Base-by-base conservation (phyloP, 768 basidiomycete species). In the Thelephora ganbajun region DNA sequence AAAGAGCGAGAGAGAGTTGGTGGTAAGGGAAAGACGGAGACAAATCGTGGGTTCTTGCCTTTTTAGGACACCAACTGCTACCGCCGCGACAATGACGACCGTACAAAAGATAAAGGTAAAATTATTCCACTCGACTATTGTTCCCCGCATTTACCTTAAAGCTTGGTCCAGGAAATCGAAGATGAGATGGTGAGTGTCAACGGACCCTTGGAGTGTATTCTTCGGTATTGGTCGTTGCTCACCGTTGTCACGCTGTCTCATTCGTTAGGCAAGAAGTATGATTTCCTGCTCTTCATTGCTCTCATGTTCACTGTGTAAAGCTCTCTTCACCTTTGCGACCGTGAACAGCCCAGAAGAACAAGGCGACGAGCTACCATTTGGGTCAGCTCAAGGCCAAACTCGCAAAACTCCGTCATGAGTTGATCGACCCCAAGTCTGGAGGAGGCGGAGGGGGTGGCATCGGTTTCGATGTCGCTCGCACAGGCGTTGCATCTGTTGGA, bases 331-430 rank as follows among this genome's bases (percentile, higher is more conserved):
- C 42, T 42, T 14, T 20, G 41, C 41, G 44, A 48, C 50, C 42
- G 45, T 46, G 43, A 55, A n/a, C 63, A 91, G 88, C 88, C 60
- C 88, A 91, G 73, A 91, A 91, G 66, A 91, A 91, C 66, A 91
- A 91, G 78, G 87, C 87, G 69, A 90, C 87, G 55, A 90, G 88
- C 69, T 93, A 93, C 65, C 92, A 94, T 69, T 68, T 96, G 50
- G 93, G 93, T 46, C 89, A 93, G 69, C 80, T 97, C 62, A 97
- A 97, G 65, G 94, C 96, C 48, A 99, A 99, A 64, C 80, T 99
- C 46, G 96, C 96, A 44, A 99, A 99, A 63, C 83, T 98, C 42
- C 76, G 90, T 52, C 78, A 96, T 49, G 96, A 99, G 61, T 78
- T 99, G 47, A 91, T 99, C 55, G 71, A 77, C 9, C 80, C 86